Conservation (phyloP, 208 protist genomes). For the Trypanosoma caninum region DNA sequence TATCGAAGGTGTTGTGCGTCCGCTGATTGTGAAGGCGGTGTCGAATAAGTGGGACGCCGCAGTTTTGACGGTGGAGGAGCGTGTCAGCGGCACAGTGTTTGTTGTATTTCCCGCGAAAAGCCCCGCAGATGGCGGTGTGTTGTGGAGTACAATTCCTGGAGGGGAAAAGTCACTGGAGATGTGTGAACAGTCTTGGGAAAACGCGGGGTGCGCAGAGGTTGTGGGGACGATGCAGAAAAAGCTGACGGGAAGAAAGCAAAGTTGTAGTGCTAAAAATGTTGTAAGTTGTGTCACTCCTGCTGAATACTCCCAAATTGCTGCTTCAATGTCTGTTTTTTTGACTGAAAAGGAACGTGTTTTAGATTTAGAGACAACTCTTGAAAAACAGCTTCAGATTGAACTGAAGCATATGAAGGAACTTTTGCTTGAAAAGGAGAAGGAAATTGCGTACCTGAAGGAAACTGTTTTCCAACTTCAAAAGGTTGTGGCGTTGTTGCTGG, state of each 20-base stretch:
- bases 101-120: constrained; percentile 6
- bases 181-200: constrained; percentile 3
- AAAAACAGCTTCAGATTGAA: constrained; percentile 41
- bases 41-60: constrained; percentile 29
- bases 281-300: not conserved
- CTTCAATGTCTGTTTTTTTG: not conserved
- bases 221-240: no score
- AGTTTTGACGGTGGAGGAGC: constrained; percentile 60
- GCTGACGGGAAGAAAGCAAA: no score
- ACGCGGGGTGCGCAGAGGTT: no score
- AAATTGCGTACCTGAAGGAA: constrained; percentile 60
- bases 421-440: constrained; percentile 44
- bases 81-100: constrained; percentile 11
- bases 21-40: constrained; percentile 54
- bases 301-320: not conserved
- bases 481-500: constrained; percentile 50
- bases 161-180: not conserved
- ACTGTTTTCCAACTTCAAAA: constrained; percentile 64
- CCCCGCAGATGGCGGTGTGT: not conserved
- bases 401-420: constrained; percentile 24
- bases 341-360: constrained; percentile 1
- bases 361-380: constrained; percentile 10
- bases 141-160: constrained; percentile 13
- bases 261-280: no score
- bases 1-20: constrained; percentile 64